Evolutionary conservation across 2,329 filamentous ascomycete genomes (phyloP), one percentile per base, ranked within the genome.

Genomic region (Microsporum canis): DNA sequence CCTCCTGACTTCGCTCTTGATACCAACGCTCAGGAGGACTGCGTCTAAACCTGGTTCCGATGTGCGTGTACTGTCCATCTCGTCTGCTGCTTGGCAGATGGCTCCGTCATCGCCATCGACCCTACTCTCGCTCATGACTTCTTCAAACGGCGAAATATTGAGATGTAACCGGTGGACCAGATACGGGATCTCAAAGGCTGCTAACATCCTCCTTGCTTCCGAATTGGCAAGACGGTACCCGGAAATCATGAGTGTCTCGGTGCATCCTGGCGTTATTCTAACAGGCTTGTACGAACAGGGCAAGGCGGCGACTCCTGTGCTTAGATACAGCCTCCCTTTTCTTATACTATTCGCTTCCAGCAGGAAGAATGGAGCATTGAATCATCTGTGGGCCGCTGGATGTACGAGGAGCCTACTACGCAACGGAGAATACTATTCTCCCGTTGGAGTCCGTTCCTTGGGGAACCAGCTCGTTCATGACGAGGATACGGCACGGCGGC

Each of bases 141-240:
- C 73, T 5, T 75, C 73, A 1, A 23, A 23, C 0, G 61, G 68
- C 1, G 66, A 67, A 0, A 69, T 78, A 1, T 63, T 75, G 29
- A 62, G 63, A 0, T 61, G 67, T 3, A 75, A 72, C 38, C 73
- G 76, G 3, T 79, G 75, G 72, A 68, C 71, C 2, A 77, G 78
- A 1, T 83, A 82, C 65, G 77, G 73, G 6, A 76, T 78, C n/a
- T 78, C 76, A 62, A 82, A 82, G 66, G 73, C 78, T 0, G 79
- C 78, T 1, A 80, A 79, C 59, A 74, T 80, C 33, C 67, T 80
- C 3, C 77, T 77, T 55, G 77, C 78, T 2, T 66, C 72, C 0
- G 57, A 59, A 7, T 5, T 59, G 41, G 77, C 77, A 2, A 72
- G 75, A 5, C 74, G 76, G 0, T 72, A 77, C 60, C 77, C 77